Evolutionary conservation across 257 asterid genomes (phyloP).

Genomic region (Anisodus tanguticus): DNA sequence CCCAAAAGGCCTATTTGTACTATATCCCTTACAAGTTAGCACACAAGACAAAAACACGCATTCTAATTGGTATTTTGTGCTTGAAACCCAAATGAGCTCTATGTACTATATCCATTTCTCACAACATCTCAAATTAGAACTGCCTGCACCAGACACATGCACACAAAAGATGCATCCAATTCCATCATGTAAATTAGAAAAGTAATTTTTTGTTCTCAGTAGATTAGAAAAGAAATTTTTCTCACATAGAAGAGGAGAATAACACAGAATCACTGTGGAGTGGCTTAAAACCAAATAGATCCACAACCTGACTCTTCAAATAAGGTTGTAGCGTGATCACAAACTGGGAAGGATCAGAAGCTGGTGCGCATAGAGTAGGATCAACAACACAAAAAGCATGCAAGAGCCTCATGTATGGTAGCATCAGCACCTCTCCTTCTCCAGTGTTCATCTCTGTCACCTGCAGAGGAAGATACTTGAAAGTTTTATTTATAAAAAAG

Average conservation of each 20-base stretch:
- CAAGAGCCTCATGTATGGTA: constrained; percentile 84
- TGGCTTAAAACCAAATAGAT: background rate
- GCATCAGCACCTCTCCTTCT: constrained; percentile 84
- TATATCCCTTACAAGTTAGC: constrained; percentile 11
- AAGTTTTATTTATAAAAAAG: constrained; percentile 8
- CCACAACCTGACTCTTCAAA: constrained; percentile 84
- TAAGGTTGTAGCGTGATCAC: constrained; percentile 92
- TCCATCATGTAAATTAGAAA: background rate
- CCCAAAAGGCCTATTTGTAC: constrained; percentile 17
- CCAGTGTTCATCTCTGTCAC: constrained; percentile 73
- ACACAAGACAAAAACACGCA: background rate
- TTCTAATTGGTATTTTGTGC: background rate
- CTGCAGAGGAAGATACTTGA: constrained; percentile 46
- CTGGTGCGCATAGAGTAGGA: constrained; percentile 88
- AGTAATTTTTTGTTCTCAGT: background rate
- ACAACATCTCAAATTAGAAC: background rate
- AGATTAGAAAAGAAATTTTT: constrained; percentile 15
- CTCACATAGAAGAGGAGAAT: constrained; percentile 24
- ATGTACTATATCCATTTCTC: background rate
- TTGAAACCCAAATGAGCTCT: background rate
- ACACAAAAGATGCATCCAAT: background rate
- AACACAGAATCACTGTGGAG: background rate
- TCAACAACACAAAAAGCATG: constrained; percentile 94
- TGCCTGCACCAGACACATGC: constrained; percentile 13
- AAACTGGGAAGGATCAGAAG: constrained; percentile 97